Evolutionary conservation across 257 asterid species (phyloP).

Genomic region (Nicotiana undulata): DNA sequence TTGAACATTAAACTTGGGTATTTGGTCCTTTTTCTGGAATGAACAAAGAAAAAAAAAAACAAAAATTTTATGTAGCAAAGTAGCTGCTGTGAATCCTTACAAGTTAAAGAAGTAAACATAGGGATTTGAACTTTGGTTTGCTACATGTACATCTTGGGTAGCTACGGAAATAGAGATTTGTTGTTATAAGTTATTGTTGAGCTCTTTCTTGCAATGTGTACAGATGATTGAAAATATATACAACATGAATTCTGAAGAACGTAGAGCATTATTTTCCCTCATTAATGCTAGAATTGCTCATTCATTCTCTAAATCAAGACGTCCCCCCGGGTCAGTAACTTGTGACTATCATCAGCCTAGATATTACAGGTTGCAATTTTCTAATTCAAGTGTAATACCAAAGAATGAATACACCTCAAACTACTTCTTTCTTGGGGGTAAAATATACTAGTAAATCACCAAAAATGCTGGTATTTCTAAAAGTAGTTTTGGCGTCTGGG

Average conservation of each 20-base stretch:
- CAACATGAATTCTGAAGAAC: not conserved
- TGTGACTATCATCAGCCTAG: too few species aligned
- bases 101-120: not conserved
- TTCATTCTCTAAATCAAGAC: too few species aligned
- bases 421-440: too few species aligned
- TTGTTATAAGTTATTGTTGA: not conserved
- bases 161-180: not conserved
- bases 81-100: not conserved
- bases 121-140: slow-evolving; percentile 1
- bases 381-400: too few species aligned
- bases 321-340: too few species aligned
- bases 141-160: not conserved
- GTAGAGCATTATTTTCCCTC: not conserved
- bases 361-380: too few species aligned
- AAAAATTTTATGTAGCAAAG: not conserved
- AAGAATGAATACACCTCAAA: too few species aligned
- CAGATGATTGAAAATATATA: not conserved
- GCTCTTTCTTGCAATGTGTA: not conserved
- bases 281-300: too few species aligned
- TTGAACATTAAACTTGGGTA: not conserved
- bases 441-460: too few species aligned
- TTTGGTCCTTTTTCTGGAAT: not conserved
- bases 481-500: too few species aligned
- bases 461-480: too few species aligned
- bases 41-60: not conserved